phyloP scores from a whole-genome alignment of 2,329 filamentous ascomycete genomes.

The Phyllachora maydis region DNA sequence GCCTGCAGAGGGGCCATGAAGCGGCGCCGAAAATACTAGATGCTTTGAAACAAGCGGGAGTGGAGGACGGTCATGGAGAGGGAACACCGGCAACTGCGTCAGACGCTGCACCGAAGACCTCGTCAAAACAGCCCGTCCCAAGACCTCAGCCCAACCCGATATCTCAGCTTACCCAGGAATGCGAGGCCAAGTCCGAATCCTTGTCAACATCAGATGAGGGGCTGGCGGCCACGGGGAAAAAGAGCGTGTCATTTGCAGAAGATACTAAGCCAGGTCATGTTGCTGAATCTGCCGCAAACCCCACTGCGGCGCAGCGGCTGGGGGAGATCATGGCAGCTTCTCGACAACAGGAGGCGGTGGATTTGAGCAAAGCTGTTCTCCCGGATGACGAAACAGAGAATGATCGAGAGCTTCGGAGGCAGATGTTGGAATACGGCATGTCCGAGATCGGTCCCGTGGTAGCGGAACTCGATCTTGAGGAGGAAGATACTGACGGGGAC shows the following conservation, averaged over 20 bases:
- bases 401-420: conserved; percentile 57
- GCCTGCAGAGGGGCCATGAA: conserved; percentile 45
- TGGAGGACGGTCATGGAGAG: conserved; percentile 18
- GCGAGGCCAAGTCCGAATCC: too few species aligned
- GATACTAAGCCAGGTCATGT: conserved; percentile 30
- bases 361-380: conserved; percentile 29
- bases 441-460: conserved; percentile 82
- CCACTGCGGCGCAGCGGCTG: conserved; percentile 22
- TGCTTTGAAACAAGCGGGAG: conserved; percentile 56
- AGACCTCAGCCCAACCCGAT: neutral
- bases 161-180: too few species aligned
- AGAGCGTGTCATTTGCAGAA: conserved; percentile 41
- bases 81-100: conserved; percentile 1
- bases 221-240: conserved; percentile 17
- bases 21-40: conserved; percentile 48
- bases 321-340: conserved; percentile 36
- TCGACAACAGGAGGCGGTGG: conserved; percentile 28
- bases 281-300: conserved; percentile 11
- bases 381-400: conserved; percentile 60
- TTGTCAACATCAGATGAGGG: conserved; percentile 1
- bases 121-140: neutral
- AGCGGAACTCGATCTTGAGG: conserved; percentile 72
- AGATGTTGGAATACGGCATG: conserved; percentile 83
- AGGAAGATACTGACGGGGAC: conserved; percentile 35
- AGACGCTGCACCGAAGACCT: too few species aligned